Evolutionary conservation across 331 rosid species (phyloP).

Genomic region (Spiraea crenata): DNA sequence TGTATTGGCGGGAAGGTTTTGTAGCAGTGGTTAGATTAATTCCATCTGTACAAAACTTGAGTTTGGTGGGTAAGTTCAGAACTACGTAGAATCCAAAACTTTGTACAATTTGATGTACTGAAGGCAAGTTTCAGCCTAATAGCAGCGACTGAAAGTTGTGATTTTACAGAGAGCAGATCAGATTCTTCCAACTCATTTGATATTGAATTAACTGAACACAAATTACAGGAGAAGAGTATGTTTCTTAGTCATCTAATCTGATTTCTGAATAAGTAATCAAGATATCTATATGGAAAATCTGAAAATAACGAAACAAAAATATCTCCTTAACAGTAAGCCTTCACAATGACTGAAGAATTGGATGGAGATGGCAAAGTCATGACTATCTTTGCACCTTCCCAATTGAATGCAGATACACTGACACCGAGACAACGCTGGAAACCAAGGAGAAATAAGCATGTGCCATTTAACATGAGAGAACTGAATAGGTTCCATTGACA

Average conservation of each 20-base stretch:
- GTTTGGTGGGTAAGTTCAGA: background rate
- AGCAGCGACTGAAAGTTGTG: background rate
- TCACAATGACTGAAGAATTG: background rate
- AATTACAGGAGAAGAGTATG: constrained; percentile 7
- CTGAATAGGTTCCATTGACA: background rate
- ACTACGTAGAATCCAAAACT: background rate
- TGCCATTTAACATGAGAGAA: background rate
- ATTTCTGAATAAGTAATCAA: background rate
- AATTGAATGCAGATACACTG: constrained; percentile 81
- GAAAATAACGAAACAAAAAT: background rate
- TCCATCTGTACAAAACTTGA: background rate
- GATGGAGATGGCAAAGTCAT: background rate
- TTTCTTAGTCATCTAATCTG: constrained; percentile 5
- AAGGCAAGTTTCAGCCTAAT: background rate
- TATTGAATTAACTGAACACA: constrained; percentile 14
- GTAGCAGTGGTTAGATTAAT: too few species aligned
- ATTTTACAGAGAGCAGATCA: background rate
- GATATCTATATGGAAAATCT: background rate
- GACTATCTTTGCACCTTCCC: constrained; percentile 75
- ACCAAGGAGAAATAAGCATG: constrained; percentile 2
- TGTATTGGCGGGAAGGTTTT: too few species aligned
- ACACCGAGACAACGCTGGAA: constrained; percentile 79
- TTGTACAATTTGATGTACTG: background rate
- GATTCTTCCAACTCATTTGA: background rate
- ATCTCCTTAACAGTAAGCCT: too few species aligned